A percentile compares a stretch with the other conserved stretches of the same genome.
phyloP scores from a whole-genome alignment of 148 eudicot genomes.

The Pouteria glomerata region DNA sequence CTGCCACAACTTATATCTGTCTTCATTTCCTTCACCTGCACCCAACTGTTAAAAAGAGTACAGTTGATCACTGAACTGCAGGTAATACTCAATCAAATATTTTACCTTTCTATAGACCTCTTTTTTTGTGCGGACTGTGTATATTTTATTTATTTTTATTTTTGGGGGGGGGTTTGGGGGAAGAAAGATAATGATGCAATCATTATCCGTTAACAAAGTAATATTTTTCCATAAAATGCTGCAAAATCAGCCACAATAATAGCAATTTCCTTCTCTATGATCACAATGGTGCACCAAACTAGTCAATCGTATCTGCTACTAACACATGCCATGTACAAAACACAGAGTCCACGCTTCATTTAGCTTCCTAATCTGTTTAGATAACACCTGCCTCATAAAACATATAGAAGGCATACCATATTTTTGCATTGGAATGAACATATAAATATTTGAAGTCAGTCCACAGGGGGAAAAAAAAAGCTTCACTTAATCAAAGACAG shows the following conservation, averaged over 20 bases:
- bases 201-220: background rate
- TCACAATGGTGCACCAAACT: background rate
- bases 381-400: background rate
- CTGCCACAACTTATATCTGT: slow-evolving; percentile 89
- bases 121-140: background rate
- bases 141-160: background rate
- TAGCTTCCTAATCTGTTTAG: background rate
- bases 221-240: background rate
- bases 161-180: background rate
- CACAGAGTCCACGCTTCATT: background rate
- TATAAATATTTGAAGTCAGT: background rate
- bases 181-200: background rate
- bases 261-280: background rate
- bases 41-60: slow-evolving; percentile 55
- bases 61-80: background rate
- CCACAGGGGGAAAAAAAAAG: background rate
- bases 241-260: background rate
- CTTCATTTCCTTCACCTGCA: slow-evolving; percentile 64
- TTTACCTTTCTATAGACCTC: slow-evolving; percentile 22
- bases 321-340: background rate
- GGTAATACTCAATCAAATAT: slow-evolving; percentile 1
- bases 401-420: background rate
- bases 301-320: background rate
- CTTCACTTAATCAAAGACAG: background rate
- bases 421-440: background rate